Evolutionary conservation across 2,329 filamentous ascomycete genomes (phyloP), one percentile per base, ranked within the genome.

Genomic region (Macroventuria anomochaeta): DNA sequence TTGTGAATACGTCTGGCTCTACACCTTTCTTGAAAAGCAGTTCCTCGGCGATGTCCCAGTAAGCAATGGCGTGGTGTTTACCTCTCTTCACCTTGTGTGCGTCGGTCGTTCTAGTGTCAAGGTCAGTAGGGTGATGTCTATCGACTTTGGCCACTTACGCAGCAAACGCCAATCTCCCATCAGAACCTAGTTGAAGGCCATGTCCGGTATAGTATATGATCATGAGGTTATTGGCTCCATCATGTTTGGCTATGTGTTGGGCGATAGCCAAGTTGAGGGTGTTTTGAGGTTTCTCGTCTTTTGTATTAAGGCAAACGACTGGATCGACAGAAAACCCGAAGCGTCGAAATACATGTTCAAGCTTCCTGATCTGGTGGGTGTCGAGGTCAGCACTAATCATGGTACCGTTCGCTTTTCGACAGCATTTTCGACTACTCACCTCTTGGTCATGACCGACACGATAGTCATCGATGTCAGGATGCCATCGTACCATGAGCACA

Each of bases 151-250:
- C n/a, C n/a, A 57, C 62, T 51, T 61, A 69, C 66, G 59, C 55
- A 10, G 58, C 33, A 3, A 68, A 20, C 39, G 58, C 42, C 29
- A 69, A 28, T 3, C 28, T 17, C 21, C 37, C 38, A 11, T 41
- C 21, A 7, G 26, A 23, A 8, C 46, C 21, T 29, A 49, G 41
- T 10, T 25, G n/a, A n/a, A 37, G 17, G 2, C 66, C 64, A 57
- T 72, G 69, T 5, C 71, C 71, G 17, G 65, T 70, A 46, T 72
- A 73, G 38, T 71, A 73, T 5, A 72, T 55, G 15, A 71, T 67
- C n/a, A 69, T 33, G 3, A 68, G 44, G 20, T 59, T 67, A 29
- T 68, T 51, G 0, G 59, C 59, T 1, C 51, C 63, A 34, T 64
- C 59, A 32, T 62, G 39, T 4, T 62, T 34, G 0, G n/a, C 5